These are phyloP conservation scores for Mucor lusitanicus DNA, from an alignment of 371 early-diverging fungal species.

Conservation along the genomic window DNA sequence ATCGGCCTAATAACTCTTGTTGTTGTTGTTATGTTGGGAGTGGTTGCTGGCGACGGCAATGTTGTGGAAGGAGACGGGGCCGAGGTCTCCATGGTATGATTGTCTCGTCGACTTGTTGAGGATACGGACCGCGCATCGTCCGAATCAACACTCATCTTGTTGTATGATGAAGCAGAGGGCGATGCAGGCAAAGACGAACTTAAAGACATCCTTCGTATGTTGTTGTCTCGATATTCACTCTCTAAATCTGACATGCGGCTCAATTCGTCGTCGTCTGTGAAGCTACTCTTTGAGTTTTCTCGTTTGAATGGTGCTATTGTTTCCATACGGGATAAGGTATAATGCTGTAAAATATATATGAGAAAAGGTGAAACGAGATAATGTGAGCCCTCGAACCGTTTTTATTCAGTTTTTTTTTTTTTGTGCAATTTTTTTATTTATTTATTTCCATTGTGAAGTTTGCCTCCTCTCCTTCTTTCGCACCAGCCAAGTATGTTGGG, in stretches of 20 bases:
- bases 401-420: background rate
- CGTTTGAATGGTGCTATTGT: background rate
- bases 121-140: slow-evolving; percentile 41
- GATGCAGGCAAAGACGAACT: slow-evolving; percentile 28
- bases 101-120: slow-evolving; percentile 7
- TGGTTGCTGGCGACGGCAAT: background rate
- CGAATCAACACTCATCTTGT: slow-evolving; percentile 46
- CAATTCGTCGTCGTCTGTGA: slow-evolving; percentile 28
- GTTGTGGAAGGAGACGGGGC: background rate
- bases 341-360: background rate
- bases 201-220: slow-evolving; percentile 18
- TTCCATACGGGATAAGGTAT: background rate
- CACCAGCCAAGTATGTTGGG: too few relatives aligned
- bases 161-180: slow-evolving; percentile 31
- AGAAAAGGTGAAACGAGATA: background rate
- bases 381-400: background rate
- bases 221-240: background rate
- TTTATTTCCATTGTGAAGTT: too few relatives aligned
- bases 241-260: slow-evolving; percentile 14
- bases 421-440: background rate
- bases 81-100: background rate
- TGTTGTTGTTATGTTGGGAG: background rate
- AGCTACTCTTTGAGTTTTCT: slow-evolving; percentile 2
- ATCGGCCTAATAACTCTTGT: background rate
- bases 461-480: too few relatives aligned